Percentiles rank a stretch among this genome's conserved stretches.
Conservation (phyloP, 2,329 filamentous ascomycete species). For the Xylariaceae sp. region DNA sequence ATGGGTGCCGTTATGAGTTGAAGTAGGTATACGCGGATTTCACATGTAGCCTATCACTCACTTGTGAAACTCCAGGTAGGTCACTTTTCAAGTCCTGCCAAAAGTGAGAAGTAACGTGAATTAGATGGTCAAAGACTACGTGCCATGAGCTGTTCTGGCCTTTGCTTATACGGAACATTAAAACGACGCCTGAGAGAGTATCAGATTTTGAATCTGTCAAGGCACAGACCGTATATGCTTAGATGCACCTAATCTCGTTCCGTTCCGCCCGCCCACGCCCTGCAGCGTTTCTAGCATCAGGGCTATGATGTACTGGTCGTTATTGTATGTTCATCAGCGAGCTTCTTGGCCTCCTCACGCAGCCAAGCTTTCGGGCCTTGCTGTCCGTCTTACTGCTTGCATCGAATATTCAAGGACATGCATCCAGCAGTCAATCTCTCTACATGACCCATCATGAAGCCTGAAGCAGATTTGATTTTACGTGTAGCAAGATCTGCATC, state of each 20-base stretch:
- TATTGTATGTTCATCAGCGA: constrained; percentile 13
- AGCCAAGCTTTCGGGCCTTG: constrained; percentile 31
- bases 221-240: constrained; percentile 10
- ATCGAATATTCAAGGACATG: constrained; percentile 16
- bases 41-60: neutral
- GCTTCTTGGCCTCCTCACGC: constrained; percentile 25
- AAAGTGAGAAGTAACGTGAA: neutral
- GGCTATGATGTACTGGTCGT: constrained; percentile 3
- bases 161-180: constrained; percentile 3
- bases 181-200: neutral
- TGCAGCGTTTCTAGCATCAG: constrained; percentile 20
- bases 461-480: constrained; percentile 15
- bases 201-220: constrained; percentile 9
- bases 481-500: constrained; percentile 16
- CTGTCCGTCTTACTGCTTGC: constrained; percentile 29
- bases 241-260: constrained; percentile 27
- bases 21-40: constrained; percentile 7
- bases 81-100: constrained; percentile 12
- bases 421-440: constrained; percentile 2
- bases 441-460: constrained; percentile 9
- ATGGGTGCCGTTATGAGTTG: constrained; percentile 9
- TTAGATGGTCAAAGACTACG: neutral
- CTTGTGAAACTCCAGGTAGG: constrained; percentile 8
- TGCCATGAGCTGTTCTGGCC: neutral
- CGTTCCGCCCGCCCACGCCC: constrained; percentile 25